Conservation (phyloP, 78 protist species). For the Dictyostelium firmibasis region DNA sequence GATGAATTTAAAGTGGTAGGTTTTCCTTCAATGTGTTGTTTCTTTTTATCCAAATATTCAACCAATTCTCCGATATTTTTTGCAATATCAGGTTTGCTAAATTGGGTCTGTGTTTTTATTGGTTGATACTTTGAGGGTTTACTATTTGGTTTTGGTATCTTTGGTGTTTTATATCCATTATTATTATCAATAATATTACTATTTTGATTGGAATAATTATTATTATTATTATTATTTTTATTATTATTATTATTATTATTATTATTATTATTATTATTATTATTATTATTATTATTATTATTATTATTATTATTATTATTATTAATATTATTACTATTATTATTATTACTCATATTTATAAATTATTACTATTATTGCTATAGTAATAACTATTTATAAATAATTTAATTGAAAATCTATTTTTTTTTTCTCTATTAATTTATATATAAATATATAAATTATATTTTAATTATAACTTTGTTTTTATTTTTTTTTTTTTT, state of each 20-base stretch:
- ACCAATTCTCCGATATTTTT: background rate
- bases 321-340: too few species aligned
- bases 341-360: background rate
- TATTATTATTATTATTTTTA: background rate
- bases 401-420: background rate
- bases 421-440: background rate
- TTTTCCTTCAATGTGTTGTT: background rate
- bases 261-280: background rate
- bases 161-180: background rate
- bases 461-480: background rate
- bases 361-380: background rate
- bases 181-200: background rate
- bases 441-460: background rate
- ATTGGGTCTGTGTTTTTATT: background rate
- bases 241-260: background rate
- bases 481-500: background rate
- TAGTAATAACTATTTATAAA: background rate
- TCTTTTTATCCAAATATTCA: background rate
- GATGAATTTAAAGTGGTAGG: background rate
- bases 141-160: background rate
- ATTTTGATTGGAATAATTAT: background rate
- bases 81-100: background rate
- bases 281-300: background rate
- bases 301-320: too few species aligned
- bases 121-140: constrained; percentile 1